Evolutionary conservation across 2,329 filamentous ascomycete species (phyloP).

Genomic region (Ceratocystis eucalypticola): DNA sequence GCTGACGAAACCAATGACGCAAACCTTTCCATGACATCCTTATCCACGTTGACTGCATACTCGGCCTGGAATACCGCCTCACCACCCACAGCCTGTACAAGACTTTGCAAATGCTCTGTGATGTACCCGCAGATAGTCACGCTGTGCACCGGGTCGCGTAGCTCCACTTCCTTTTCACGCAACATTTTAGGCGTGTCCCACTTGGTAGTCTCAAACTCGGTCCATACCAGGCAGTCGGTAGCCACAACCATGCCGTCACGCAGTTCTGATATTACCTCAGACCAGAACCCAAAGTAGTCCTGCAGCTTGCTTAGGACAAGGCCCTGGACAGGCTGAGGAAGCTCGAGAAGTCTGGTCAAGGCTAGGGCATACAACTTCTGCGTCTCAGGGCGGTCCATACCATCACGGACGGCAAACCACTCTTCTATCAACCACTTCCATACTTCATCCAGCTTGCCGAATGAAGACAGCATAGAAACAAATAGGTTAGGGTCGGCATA

Average conservation of each 20-base stretch:
- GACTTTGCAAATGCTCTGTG: slow-evolving; percentile 43
- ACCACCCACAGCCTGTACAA: slow-evolving; percentile 49
- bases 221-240: slow-evolving; percentile 40
- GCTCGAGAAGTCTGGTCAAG: slow-evolving; percentile 57
- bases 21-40: slow-evolving; percentile 56
- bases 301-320: slow-evolving; percentile 51
- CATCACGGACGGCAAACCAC: slow-evolving; percentile 57
- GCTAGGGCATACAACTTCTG: slow-evolving; percentile 62
- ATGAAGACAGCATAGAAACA: slow-evolving; percentile 39
- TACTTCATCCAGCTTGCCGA: slow-evolving; percentile 35
- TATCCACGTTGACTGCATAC: slow-evolving; percentile 63
- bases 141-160: slow-evolving; percentile 53
- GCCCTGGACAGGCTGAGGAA: slow-evolving; percentile 42
- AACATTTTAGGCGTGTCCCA: slow-evolving; percentile 45
- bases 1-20: background rate
- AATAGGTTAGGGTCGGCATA: slow-evolving; percentile 60
- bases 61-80: slow-evolving; percentile 51
- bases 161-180: slow-evolving; percentile 38
- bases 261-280: slow-evolving; percentile 52
- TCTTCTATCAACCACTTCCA: slow-evolving; percentile 48
- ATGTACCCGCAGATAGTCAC: slow-evolving; percentile 53
- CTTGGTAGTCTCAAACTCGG: slow-evolving; percentile 31
- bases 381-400: slow-evolving; percentile 49
- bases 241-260: slow-evolving; percentile 44
- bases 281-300: slow-evolving; percentile 65